Evolutionary conservation across 441 rosid genomes (phyloP).

Genomic region (Populus hybrid): DNA sequence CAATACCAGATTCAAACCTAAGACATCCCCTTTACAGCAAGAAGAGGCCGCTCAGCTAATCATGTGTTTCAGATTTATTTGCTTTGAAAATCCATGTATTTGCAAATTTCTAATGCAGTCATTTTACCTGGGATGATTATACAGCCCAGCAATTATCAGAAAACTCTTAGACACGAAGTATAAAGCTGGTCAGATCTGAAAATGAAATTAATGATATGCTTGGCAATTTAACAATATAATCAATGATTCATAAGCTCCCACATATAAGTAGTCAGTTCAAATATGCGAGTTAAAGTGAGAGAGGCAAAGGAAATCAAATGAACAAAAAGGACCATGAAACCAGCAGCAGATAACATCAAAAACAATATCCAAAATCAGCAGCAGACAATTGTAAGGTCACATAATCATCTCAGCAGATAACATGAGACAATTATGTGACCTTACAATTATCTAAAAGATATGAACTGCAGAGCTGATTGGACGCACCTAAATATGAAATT

Average conservation of each 20-base stretch:
- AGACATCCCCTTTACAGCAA: neutral
- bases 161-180: neutral
- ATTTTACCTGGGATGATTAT: neutral
- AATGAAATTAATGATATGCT: neutral
- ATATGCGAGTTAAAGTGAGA: neutral
- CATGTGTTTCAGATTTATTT: neutral
- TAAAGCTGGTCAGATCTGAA: neutral
- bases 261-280: neutral
- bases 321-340: neutral
- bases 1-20: neutral
- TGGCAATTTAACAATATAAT: neutral
- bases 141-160: neutral
- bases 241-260: neutral
- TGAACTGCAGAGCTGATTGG: too few relatives aligned
- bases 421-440: too few relatives aligned
- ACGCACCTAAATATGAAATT: too few relatives aligned
- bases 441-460: too few relatives aligned
- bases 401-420: too few relatives aligned
- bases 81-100: neutral
- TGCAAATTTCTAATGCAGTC: neutral
- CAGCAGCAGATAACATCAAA: neutral
- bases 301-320: neutral
- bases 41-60: neutral
- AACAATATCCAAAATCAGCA: neutral
- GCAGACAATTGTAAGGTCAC: too few relatives aligned